Evolutionary conservation across 768 basidiomycete species (phyloP).

Genomic region (Chalciporus chontae): DNA sequence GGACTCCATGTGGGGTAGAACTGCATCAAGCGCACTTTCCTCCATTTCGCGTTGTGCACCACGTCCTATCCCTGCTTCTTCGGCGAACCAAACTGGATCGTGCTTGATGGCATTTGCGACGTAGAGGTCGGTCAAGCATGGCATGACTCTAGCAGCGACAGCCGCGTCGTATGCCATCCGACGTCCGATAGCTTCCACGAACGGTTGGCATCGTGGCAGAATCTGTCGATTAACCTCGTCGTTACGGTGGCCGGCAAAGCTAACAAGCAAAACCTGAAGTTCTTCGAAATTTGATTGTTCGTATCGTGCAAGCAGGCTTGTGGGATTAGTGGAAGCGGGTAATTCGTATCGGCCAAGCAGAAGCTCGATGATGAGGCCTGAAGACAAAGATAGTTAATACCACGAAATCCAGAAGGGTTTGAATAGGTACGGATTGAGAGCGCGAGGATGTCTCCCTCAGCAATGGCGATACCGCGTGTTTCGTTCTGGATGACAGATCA

Average conservation of each 20-base stretch:
- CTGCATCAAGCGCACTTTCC: background rate
- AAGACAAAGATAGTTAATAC: background rate
- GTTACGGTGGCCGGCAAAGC: background rate
- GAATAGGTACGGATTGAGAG: conserved; percentile 45
- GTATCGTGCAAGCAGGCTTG: background rate
- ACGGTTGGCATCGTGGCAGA: background rate
- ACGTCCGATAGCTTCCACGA: background rate
- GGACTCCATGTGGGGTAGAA: background rate
- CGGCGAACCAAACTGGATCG: background rate
- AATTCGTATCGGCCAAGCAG: background rate
- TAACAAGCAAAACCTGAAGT: background rate
- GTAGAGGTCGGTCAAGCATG: background rate
- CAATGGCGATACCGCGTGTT: conserved; percentile 52
- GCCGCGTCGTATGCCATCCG: background rate
- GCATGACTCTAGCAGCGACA: background rate
- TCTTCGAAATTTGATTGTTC: background rate
- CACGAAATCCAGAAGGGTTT: background rate
- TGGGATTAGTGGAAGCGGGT: background rate
- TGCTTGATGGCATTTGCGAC: background rate
- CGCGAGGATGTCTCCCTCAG: conserved; percentile 52
- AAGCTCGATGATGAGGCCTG: background rate
- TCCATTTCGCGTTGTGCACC: background rate
- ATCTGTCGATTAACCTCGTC: background rate
- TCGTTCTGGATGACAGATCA: conserved; percentile 32
- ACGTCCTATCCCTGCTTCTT: background rate